phyloP scores from a whole-genome alignment of 176 grass and related monocot species.

The Coix lacrymajobi region DNA sequence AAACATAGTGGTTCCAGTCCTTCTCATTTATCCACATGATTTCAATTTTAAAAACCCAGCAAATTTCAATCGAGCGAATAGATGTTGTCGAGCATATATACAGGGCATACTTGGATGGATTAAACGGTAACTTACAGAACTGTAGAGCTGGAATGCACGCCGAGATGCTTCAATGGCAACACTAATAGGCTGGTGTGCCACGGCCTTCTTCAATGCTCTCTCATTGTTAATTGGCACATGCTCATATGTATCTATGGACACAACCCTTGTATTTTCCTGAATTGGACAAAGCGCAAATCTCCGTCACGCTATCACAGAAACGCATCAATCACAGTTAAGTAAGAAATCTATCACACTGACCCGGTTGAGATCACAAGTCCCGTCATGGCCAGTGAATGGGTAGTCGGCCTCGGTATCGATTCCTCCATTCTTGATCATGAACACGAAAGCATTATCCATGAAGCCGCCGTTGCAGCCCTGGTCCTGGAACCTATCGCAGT shows the following conservation, averaged over 20 bases:
- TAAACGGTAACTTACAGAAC: slow-evolving; percentile 25
- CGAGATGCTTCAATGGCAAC: slow-evolving; percentile 47
- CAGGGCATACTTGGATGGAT: neutral
- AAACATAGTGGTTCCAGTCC: too few species aligned
- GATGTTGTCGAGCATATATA: too few species aligned
- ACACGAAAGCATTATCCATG: neutral
- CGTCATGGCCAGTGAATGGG: neutral
- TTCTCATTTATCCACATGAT: too few species aligned
- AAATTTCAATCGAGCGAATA: too few species aligned
- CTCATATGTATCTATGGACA: neutral
- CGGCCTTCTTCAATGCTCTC: slow-evolving; percentile 29
- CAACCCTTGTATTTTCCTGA: neutral
- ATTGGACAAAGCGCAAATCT: neutral
- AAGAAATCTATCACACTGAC: neutral
- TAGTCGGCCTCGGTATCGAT: neutral
- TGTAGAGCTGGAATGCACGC: slow-evolving; percentile 36
- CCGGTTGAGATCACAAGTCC: neutral
- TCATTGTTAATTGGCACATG: slow-evolving; percentile 4
- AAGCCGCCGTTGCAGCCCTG: neutral
- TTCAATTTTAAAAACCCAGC: too few species aligned
- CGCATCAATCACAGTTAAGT: too few species aligned
- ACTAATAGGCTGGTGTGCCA: slow-evolving; percentile 48
- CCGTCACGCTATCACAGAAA: neutral
- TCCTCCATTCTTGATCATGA: neutral
- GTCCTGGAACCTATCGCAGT: slow-evolving; percentile 7